phyloP scores from a whole-genome alignment of 805 yeast genomes.

The Suhomyces kilbournensis region DNA sequence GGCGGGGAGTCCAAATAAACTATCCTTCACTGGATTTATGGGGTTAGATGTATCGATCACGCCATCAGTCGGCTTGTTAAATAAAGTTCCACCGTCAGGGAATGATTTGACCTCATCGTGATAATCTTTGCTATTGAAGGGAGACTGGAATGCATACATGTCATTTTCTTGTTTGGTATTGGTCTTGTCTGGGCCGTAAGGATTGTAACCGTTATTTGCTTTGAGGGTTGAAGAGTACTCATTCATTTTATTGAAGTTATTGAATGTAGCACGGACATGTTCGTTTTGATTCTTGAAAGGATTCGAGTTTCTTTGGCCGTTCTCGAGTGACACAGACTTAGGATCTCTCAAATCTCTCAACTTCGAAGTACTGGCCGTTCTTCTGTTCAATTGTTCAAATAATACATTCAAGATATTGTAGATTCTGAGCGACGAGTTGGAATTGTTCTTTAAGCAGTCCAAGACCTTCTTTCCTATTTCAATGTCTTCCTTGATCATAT shows the following conservation, averaged over 20 bases:
- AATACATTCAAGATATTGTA: constrained; percentile 76
- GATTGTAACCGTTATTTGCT: not conserved
- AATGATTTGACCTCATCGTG: not conserved
- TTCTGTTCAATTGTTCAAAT: constrained; percentile 72
- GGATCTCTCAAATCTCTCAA: constrained; percentile 5
- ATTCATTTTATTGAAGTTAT: constrained; percentile 30
- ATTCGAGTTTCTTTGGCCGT: constrained; percentile 4
- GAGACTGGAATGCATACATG: not conserved
- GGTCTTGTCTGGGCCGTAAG: not conserved
- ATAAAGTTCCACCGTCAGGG: not conserved
- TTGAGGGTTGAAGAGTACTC: not conserved
- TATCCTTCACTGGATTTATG: not conserved
- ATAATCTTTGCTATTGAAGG: not conserved
- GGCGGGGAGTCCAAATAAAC: not conserved
- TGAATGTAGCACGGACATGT: constrained; percentile 21
- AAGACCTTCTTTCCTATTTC: constrained; percentile 77
- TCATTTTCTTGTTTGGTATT: not conserved
- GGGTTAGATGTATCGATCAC: not conserved
- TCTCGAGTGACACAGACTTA: not conserved
- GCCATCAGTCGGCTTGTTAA: not conserved
- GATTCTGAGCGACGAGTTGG: constrained; percentile 77
- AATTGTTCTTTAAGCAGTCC: constrained; percentile 65
- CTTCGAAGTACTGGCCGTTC: constrained; percentile 52
- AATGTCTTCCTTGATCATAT: constrained; percentile 67
- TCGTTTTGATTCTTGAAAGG: constrained; percentile 13